Evolutionary conservation across 768 basidiomycete species (phyloP), one percentile per base, ranked within the genome.

Genomic region (Tylopilus felleus): DNA sequence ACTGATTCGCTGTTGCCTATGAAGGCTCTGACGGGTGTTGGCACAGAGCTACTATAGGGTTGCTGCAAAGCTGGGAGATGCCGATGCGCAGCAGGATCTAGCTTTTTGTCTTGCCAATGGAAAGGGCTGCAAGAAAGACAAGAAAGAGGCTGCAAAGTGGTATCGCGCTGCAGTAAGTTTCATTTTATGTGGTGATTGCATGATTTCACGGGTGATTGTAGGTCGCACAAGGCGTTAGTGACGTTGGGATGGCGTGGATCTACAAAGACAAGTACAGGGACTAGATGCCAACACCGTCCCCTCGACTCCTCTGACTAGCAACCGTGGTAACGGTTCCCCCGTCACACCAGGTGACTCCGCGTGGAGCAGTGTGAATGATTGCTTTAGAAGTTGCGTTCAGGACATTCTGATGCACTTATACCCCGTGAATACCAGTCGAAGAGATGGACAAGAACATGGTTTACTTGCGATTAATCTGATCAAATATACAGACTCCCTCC

Each of bases 161-260:
- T 95, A 95, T 70, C 83, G 93, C 8, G 81, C 83, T n/a, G 93
- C 93, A 22, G 85, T 88, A 59, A 69, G 83, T 75, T 7, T 1
- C 40, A 12, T 36, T 21, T 17, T 21, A 7, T 51, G 3, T 14
- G 25, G 17, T 31, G 7, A 36, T 9, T 29, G 22, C 22, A 9
- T 42, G 28, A 38, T 41, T 49, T 65, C 29, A 53, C 4, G 29
- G 27, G 5, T 53, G 35, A 47, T 40, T 48, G 8, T 28, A 83
- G 81, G 81, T 78, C 28, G 75, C 75, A 16, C 91, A 92, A 67
- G 90, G 90, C 19, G 80, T 75, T 50, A 93, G 90, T 65, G 86
- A 90, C 62, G 77, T 93, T 57, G 91, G 91, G 22, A 78, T 93
- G 43, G 89, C 89, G 2, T 93, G 91, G 91, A 93, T 93, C 57